Conservation (phyloP, 2,329 filamentous ascomycete genomes). For the Lecanicillium sp. region DNA sequence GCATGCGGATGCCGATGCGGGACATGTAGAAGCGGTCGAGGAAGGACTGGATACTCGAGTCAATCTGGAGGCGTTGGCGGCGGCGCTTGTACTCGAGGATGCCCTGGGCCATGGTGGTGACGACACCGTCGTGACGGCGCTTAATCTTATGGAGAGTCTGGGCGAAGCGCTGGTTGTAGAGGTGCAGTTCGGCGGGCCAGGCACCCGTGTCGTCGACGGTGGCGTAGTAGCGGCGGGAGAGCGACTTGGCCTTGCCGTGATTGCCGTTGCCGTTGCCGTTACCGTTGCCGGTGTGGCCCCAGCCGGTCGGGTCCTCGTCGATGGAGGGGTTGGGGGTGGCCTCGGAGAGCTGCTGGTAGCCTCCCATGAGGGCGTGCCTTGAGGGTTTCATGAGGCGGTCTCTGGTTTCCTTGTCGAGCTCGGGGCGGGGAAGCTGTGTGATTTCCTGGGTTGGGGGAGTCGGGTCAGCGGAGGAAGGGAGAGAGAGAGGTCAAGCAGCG, state of each 20-base stretch:
- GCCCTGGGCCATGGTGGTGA: conserved; percentile 95
- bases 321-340: conserved; percentile 88
- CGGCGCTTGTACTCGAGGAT: conserved; percentile 97
- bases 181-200: conserved; percentile 90
- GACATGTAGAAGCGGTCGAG: conserved; percentile 99
- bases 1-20: conserved; percentile 96
- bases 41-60: conserved; percentile 94
- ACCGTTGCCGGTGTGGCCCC: conserved; percentile 35
- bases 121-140: conserved; percentile 89
- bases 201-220: conserved; percentile 81
- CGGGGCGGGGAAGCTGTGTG: conserved; percentile 74
- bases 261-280: conserved; percentile 41
- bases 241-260: conserved; percentile 41
- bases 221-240: conserved; percentile 68
- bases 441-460: conserved; percentile 63
- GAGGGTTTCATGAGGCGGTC: conserved; percentile 69
- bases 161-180: conserved; percentile 90
- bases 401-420: conserved; percentile 67
- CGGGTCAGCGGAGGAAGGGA: conserved; percentile 12
- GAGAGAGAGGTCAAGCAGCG: too few species aligned
- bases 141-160: conserved; percentile 91
- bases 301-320: conserved; percentile 68
- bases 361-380: conserved; percentile 48
- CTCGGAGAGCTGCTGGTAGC: conserved; percentile 64
- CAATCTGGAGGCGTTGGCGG: conserved; percentile 95